Evolutionary conservation across 2,329 filamentous ascomycete species (phyloP).

Genomic region (Thelonectria rubi): DNA sequence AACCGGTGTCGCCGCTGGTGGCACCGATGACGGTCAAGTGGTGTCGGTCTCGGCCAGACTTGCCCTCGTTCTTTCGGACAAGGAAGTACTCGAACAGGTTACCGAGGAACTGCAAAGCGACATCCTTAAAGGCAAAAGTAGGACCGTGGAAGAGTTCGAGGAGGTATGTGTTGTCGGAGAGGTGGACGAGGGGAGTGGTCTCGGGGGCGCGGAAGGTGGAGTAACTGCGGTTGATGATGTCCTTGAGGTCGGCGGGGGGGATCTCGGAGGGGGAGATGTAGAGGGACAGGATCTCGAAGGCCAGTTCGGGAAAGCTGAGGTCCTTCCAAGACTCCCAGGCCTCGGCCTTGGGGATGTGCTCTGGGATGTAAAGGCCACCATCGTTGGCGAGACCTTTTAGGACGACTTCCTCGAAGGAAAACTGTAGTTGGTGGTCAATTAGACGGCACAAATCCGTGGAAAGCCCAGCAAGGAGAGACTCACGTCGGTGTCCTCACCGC

Average conservation of each 20-base stretch:
- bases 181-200: conserved; percentile 68
- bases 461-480: conserved; percentile 27
- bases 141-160: conserved; percentile 96
- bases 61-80: conserved; percentile 68
- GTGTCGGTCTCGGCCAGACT: conserved; percentile 69
- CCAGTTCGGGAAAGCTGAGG: conserved; percentile 81
- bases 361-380: conserved; percentile 82
- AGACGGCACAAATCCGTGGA: not conserved
- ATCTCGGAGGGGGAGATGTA: conserved; percentile 79
- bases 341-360: conserved; percentile 72
- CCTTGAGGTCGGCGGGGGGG: conserved; percentile 77
- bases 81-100: conserved; percentile 95
- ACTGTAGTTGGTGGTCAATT: conserved; percentile 52
- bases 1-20: conserved; percentile 89
- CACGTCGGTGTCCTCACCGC: conserved; percentile 61
- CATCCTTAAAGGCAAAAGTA: conserved; percentile 93
- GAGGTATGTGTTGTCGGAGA: conserved; percentile 73
- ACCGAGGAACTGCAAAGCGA: conserved; percentile 89
- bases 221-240: conserved; percentile 83
- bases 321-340: conserved; percentile 67
- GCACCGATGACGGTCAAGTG: conserved; percentile 88
- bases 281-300: conserved; percentile 83
- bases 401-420: conserved; percentile 87
- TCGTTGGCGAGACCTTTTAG: conserved; percentile 85
- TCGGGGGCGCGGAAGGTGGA: conserved; percentile 85